These are phyloP conservation scores for Pouteria glomerata DNA, from an alignment of 148 eudicot genomes.

Conservation along the genomic window DNA sequence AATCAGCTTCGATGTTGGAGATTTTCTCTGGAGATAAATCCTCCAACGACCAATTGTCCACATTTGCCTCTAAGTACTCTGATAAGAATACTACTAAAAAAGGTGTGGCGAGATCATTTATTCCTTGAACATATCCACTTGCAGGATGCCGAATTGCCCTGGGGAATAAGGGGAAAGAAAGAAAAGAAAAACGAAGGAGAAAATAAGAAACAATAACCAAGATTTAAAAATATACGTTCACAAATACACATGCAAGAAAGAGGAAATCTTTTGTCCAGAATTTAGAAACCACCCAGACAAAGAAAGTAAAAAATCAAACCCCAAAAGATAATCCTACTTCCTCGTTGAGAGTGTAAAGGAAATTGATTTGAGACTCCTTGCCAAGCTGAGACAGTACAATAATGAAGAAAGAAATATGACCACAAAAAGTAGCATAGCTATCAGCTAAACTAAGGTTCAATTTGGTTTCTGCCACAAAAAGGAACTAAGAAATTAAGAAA, in stretches of 20 bases:
- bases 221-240: not conserved
- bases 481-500: not conserved
- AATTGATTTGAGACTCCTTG: too few relatives aligned
- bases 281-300: too few relatives aligned
- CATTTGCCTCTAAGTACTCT: slow-evolving; percentile 64
- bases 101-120: slow-evolving; percentile 92
- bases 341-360: too few relatives aligned
- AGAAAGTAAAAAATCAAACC: too few relatives aligned
- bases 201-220: not conserved
- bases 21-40: slow-evolving; percentile 62
- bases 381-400: too few relatives aligned
- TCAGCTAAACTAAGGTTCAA: not conserved
- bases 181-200: not conserved
- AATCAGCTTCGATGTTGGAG: slow-evolving; percentile 81
- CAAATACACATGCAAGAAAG: too few relatives aligned
- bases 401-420: too few relatives aligned
- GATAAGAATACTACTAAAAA: slow-evolving; percentile 94
- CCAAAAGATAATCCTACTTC: too few relatives aligned
- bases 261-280: too few relatives aligned
- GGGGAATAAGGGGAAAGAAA: slow-evolving; percentile 6
- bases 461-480: not conserved
- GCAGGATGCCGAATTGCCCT: slow-evolving; percentile 99
- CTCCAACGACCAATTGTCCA: slow-evolving; percentile 63
- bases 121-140: slow-evolving; percentile 98
- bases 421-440: too few relatives aligned